phyloP scores from a whole-genome alignment of 352 stramenopile species.

The Globisporangium megalacanthum region DNA sequence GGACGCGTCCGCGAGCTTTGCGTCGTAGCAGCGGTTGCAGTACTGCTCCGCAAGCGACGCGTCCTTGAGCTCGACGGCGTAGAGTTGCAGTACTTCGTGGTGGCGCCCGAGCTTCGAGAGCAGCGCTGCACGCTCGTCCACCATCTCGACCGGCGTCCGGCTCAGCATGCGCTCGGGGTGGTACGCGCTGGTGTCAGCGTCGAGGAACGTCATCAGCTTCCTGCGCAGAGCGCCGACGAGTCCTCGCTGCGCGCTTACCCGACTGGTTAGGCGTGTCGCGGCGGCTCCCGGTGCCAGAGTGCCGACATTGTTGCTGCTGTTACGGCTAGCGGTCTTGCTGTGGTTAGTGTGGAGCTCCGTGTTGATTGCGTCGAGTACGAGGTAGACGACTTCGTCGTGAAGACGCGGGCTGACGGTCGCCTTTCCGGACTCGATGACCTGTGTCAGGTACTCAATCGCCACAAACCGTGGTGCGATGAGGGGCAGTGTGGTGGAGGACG shows the following conservation, averaged over 20 bases:
- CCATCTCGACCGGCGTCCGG: conserved; percentile 65
- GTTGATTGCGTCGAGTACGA: conserved; percentile 71
- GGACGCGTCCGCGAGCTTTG: conserved; percentile 63
- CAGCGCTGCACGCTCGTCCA: conserved; percentile 72
- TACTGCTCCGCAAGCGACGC: conserved; percentile 67
- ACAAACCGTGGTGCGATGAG: conserved; percentile 60
- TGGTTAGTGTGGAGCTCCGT: conserved; percentile 17
- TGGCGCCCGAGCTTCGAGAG: conserved; percentile 72
- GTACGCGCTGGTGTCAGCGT: conserved; percentile 43
- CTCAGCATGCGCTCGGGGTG: conserved; percentile 81
- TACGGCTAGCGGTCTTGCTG: no score
- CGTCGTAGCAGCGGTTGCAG: conserved; percentile 77
- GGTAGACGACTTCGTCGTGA: conserved; percentile 76
- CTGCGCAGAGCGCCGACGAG: conserved; percentile 49
- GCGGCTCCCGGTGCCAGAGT: not conserved
- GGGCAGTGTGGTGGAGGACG: conserved; percentile 23
- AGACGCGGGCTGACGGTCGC: conserved; percentile 34
- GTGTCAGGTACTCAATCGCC: conserved; percentile 75
- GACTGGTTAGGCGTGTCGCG: conserved; percentile 35
- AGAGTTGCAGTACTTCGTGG: conserved; percentile 77
- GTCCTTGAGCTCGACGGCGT: conserved; percentile 71
- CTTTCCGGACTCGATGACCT: conserved; percentile 49
- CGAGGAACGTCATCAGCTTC: conserved; percentile 66
- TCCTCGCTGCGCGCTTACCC: conserved; percentile 49
- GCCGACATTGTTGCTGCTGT: conserved; percentile 2